A percentile compares a stretch with the other conserved stretches of the same genome.
Conservation (phyloP, 441 rosid species). For the Isatis lusitanica region DNA sequence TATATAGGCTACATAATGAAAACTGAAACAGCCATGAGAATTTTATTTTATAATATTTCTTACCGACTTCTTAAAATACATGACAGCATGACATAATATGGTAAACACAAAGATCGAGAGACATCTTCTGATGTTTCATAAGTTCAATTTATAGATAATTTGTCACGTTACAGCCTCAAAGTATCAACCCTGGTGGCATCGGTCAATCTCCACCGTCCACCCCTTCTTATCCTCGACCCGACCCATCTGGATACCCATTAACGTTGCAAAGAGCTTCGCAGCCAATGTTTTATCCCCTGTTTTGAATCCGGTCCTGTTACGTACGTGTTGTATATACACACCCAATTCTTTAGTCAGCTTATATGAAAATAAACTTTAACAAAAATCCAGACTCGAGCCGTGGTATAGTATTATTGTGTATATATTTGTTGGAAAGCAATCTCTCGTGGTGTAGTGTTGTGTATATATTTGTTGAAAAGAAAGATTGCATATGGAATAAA, state of each 20-base stretch:
- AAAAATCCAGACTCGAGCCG: background rate
- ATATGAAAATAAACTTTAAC: background rate
- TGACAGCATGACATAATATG: constrained; percentile 9
- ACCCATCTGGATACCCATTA: constrained; percentile 57
- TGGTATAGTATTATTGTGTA: no score
- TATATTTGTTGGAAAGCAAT: background rate
- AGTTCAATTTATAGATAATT: background rate
- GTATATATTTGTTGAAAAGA: background rate
- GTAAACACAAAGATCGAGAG: constrained; percentile 17
- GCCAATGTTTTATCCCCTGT: constrained; percentile 40
- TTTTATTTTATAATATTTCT: background rate
- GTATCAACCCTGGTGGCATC: background rate
- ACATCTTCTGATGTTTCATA: constrained; percentile 27
- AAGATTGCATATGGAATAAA: background rate
- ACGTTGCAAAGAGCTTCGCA: constrained; percentile 38
- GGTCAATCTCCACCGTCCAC: constrained; percentile 51
- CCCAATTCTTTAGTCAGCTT: background rate
- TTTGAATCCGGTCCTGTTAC: constrained; percentile 53
- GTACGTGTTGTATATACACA: constrained; percentile 13
- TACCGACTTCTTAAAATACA: background rate
- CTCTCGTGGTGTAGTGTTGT: no score
- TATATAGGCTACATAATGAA: background rate
- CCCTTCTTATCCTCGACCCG: constrained; percentile 53
- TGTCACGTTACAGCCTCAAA: background rate
- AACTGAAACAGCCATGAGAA: background rate